Conservation (phyloP, 2,329 filamentous ascomycete species). For the Monilinia aucupariae region DNA sequence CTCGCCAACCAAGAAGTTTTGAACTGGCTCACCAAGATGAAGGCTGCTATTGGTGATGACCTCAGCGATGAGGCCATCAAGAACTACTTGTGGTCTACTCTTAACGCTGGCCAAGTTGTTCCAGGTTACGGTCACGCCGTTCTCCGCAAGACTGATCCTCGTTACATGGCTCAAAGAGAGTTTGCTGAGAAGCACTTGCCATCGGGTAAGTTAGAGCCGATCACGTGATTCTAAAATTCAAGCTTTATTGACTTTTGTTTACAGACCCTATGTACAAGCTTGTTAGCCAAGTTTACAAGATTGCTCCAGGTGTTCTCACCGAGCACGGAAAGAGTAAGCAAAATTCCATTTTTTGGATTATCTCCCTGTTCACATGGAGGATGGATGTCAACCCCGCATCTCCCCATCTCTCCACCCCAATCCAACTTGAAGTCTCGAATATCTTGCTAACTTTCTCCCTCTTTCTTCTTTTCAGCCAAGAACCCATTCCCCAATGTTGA, state of each 20-base stretch:
- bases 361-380: not conserved
- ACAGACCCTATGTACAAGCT: conserved; percentile 99
- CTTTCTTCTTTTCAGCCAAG: conserved; percentile 1
- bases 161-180: conserved; percentile 96
- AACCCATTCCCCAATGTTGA: conserved; percentile 99
- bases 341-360: conserved; percentile 65
- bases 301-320: conserved; percentile 92
- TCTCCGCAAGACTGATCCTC: conserved; percentile 98
- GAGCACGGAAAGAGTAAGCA: conserved; percentile 99
- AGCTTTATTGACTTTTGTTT: conserved; percentile 59
- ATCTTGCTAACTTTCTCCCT: not conserved
- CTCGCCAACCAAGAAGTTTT: conserved; percentile 99
- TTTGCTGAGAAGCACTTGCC: conserved; percentile 54
- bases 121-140: conserved; percentile 98
- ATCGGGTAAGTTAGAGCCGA: not conserved
- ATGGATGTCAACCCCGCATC: not conserved
- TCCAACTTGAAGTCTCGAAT: not conserved
- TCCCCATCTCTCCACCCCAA: not conserved
- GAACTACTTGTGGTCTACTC: conserved; percentile 97
- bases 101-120: conserved; percentile 92
- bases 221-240: not conserved
- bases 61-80: conserved; percentile 94
- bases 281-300: conserved; percentile 99
- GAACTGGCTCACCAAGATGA: conserved; percentile 99
- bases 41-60: conserved; percentile 88